Conservation (phyloP, 202 grass and related monocot species). For the Schoenoplectus tabernaemontani region DNA sequence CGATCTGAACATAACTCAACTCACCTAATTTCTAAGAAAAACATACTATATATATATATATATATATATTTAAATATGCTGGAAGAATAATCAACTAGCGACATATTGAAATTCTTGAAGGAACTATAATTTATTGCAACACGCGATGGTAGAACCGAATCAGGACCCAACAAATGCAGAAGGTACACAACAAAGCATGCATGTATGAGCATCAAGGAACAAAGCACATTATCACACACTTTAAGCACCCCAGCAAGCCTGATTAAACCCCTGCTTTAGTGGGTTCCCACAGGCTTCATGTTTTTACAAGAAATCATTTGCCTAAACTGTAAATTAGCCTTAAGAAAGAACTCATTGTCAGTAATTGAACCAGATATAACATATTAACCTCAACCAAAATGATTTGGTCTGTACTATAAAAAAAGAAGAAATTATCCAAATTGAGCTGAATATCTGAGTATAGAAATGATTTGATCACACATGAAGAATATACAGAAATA, state of each 20-base stretch:
- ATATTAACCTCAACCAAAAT: not conserved
- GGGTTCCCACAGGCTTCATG: not conserved
- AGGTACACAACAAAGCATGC: not conserved
- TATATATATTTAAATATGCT: too few species aligned
- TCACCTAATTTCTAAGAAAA: too few species aligned
- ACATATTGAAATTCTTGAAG: not conserved
- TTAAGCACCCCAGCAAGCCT: not conserved
- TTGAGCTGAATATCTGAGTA: not conserved
- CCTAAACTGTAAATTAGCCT: not conserved
- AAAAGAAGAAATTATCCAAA: not conserved
- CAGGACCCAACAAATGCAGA: not conserved
- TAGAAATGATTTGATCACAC: slow-evolving; percentile 5
- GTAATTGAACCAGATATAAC: not conserved
- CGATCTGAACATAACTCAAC: too few species aligned
- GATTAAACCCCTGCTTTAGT: not conserved
- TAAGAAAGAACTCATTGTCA: not conserved
- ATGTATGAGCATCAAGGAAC: not conserved
- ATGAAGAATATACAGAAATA: not conserved
- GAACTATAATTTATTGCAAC: too few species aligned
- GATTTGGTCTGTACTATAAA: not conserved
- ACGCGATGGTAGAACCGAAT: not conserved
- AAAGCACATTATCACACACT: slow-evolving; percentile 7
- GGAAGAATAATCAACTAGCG: too few species aligned
- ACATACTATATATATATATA: too few species aligned
- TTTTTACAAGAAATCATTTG: not conserved